Percentiles rank a stretch among this genome's conserved stretches.
phyloP scores from a whole-genome alignment of 441 rosid species.

The Arabidopsis lyrata region DNA sequence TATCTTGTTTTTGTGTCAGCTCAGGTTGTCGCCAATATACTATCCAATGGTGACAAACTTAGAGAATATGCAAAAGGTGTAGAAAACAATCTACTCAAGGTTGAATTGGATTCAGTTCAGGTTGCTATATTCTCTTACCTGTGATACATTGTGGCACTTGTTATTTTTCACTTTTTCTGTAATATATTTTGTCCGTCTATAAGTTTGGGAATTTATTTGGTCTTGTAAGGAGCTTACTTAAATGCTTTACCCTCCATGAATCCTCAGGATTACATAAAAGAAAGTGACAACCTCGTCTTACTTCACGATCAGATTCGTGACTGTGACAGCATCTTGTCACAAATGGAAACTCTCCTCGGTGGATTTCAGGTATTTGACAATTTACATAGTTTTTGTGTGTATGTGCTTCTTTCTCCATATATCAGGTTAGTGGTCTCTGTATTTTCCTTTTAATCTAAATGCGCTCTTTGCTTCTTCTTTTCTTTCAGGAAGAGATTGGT shows the following conservation, averaged over 20 bases:
- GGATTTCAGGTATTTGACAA: constrained; percentile 82
- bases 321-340: constrained; percentile 90
- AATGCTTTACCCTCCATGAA: constrained; percentile 21
- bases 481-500: constrained; percentile 84
- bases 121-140: constrained; percentile 46
- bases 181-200: neutral
- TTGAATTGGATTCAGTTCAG: constrained; percentile 92
- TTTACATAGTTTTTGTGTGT: neutral
- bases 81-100: constrained; percentile 92
- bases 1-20: constrained; percentile 21
- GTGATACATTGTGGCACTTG: neutral
- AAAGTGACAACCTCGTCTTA: constrained; percentile 94
- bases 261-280: constrained; percentile 89
- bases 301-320: constrained; percentile 98
- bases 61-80: constrained; percentile 96
- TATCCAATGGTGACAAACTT: constrained; percentile 79
- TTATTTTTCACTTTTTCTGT: neutral
- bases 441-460: constrained; percentile 12
- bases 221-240: neutral
- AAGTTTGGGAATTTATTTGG: neutral
- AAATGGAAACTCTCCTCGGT: constrained; percentile 95
- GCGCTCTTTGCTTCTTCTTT: constrained; percentile 26
- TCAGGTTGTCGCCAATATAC: constrained; percentile 89
- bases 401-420: constrained; percentile 4
- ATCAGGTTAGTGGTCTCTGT: no score